phyloP scores from a whole-genome alignment of 2,329 filamentous ascomycete genomes.

The Tympanopsis confertula region DNA sequence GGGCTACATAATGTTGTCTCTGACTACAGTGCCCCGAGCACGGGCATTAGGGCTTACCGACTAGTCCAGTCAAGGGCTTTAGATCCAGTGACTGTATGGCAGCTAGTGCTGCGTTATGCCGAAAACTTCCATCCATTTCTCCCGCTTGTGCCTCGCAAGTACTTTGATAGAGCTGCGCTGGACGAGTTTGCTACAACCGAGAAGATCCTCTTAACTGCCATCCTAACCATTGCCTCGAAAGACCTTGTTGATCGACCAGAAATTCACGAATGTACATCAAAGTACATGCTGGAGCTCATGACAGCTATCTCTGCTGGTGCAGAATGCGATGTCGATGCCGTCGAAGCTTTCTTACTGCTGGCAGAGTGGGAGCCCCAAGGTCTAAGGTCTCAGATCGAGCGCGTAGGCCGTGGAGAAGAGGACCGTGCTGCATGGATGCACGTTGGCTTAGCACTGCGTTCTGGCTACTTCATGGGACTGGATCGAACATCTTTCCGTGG shows the following conservation, averaged over 20 bases:
- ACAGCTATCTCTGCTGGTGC: slow-evolving; percentile 55
- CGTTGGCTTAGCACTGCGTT: slow-evolving; percentile 56
- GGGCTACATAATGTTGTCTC: slow-evolving; percentile 11
- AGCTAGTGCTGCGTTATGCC: slow-evolving; percentile 38
- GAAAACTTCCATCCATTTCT: slow-evolving; percentile 61
- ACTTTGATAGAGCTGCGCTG: slow-evolving; percentile 40
- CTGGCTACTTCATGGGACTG: slow-evolving; percentile 59
- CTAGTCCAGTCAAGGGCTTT: slow-evolving; percentile 18
- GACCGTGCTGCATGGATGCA: slow-evolving; percentile 71
- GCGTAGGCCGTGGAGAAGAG: slow-evolving; percentile 61
- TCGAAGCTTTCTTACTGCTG: slow-evolving; percentile 57
- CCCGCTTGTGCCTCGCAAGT: slow-evolving; percentile 50
- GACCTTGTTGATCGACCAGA: slow-evolving; percentile 53
- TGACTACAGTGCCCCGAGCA: slow-evolving; percentile 1
- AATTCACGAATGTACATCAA: slow-evolving; percentile 54
- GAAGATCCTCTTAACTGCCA: slow-evolving; percentile 56
- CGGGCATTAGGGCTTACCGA: slow-evolving; percentile 11
- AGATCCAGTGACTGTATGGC: slow-evolving; percentile 11
- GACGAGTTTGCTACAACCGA: slow-evolving; percentile 46
- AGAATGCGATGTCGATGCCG: slow-evolving; percentile 57
- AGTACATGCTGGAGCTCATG: slow-evolving; percentile 59
- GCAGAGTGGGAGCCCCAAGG: slow-evolving; percentile 66
- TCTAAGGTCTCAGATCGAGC: slow-evolving; percentile 43
- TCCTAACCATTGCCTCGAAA: slow-evolving; percentile 61
- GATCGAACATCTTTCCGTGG: slow-evolving; percentile 58